phyloP scores from a whole-genome alignment of 2,329 filamentous ascomycete species.

The Dendryphion nanum region DNA sequence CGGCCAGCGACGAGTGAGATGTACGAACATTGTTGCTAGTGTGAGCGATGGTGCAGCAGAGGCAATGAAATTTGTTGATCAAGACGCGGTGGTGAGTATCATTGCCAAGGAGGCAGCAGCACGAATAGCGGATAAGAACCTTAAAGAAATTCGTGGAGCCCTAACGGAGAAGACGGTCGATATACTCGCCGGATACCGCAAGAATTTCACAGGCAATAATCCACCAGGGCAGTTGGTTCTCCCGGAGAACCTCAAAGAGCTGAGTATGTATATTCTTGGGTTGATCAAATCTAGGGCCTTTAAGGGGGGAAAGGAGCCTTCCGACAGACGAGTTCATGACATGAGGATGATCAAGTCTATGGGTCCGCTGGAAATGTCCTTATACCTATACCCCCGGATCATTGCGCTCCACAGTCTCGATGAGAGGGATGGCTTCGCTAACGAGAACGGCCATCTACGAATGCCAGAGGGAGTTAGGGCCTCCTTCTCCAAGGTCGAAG shows the following conservation, averaged over 20 bases:
- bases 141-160: constrained; percentile 82
- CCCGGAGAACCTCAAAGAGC: constrained; percentile 93
- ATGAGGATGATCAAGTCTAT: constrained; percentile 87
- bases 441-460: constrained; percentile 81
- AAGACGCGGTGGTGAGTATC: constrained; percentile 85
- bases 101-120: constrained; percentile 91
- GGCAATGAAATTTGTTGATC: constrained; percentile 87
- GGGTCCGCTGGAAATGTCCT: constrained; percentile 77
- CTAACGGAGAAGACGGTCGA: constrained; percentile 92
- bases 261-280: constrained; percentile 92
- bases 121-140: constrained; percentile 71
- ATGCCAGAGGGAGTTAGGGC: constrained; percentile 79
- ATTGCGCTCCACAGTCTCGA: constrained; percentile 87
- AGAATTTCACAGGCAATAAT: constrained; percentile 83
- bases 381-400: constrained; percentile 95
- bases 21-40: constrained; percentile 89
- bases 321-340: constrained; percentile 87
- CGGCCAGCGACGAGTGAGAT: constrained; percentile 86
- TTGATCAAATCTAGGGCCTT: constrained; percentile 88
- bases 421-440: constrained; percentile 87
- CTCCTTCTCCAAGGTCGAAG: constrained; percentile 83
- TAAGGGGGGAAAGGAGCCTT: constrained; percentile 86
- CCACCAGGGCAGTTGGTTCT: constrained; percentile 91
- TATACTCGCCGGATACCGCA: constrained; percentile 86
- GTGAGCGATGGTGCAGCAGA: constrained; percentile 84